phyloP scores from a whole-genome alignment of 352 stramenopile genomes.

The Ochromonadaceae sp. region DNA sequence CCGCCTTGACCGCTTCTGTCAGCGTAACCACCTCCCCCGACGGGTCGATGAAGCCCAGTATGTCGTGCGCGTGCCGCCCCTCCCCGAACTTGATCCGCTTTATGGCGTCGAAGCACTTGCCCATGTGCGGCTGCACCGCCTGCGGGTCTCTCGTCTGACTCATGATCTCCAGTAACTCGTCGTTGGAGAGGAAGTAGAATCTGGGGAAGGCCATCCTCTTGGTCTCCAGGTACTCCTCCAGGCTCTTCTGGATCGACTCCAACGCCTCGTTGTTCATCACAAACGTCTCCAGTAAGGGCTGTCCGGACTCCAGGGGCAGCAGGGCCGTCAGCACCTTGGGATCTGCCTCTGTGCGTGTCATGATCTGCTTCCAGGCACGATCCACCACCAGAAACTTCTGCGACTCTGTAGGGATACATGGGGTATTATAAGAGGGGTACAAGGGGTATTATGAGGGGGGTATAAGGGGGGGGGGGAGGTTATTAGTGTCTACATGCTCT shows the following conservation, averaged over 20 bases:
- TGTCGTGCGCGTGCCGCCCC: slow-evolving; percentile 25
- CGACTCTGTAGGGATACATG: too few species aligned
- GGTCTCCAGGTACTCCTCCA: slow-evolving; percentile 75
- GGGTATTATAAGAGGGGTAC: too few species aligned
- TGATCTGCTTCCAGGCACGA: slow-evolving; percentile 48
- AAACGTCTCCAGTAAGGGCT: slow-evolving; percentile 57
- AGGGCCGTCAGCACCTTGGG: slow-evolving; percentile 55
- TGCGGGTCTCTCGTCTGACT: slow-evolving; percentile 66
- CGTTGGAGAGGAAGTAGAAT: slow-evolving; percentile 76
- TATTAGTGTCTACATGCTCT: too few species aligned
- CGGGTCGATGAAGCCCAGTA: slow-evolving; percentile 26
- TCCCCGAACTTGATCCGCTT: slow-evolving; percentile 67
- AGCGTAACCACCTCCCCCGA: slow-evolving; percentile 58
- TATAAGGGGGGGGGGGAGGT: too few species aligned
- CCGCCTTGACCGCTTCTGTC: slow-evolving; percentile 46
- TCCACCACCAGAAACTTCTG: slow-evolving; percentile 42
- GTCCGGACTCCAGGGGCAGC: slow-evolving; percentile 36
- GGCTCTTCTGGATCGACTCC: slow-evolving; percentile 71
- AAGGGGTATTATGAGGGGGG: too few species aligned
- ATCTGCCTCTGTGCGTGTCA: slow-evolving; percentile 53
- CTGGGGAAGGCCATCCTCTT: slow-evolving; percentile 72
- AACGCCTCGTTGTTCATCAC: slow-evolving; percentile 57
- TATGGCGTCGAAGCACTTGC: slow-evolving; percentile 78
- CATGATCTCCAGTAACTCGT: slow-evolving; percentile 71
- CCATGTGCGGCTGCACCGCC: slow-evolving; percentile 66